Base-by-base conservation (phyloP, 1,139 yeast species). In the Yamadazyma sp. region DNA sequence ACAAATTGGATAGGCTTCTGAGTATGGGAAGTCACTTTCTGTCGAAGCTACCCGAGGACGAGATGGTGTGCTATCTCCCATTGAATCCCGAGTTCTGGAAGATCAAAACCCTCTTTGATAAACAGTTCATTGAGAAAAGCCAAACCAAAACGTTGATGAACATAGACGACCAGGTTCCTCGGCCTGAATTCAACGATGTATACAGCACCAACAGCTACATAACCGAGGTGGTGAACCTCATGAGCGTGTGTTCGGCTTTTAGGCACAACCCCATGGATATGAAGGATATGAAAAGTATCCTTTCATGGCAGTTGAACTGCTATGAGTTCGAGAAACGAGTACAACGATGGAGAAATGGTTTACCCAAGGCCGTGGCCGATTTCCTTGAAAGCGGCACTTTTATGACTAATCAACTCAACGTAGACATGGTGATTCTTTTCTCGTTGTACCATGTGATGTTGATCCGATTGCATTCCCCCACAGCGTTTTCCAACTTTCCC, bases 1-100 rank as follows among this genome's bases (percentile, higher is more conserved):
- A 56, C 33, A 48, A 53, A 18, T 47, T 60, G 18, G 64, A 60
- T 39, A 47, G 43, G 31, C 31, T 45, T 10, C 42, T 45, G 20
- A 49, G 50, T 34, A 48, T 47, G 43, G 51, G 46, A 11, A 46
- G 46, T 30, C 46, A 44, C 29, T 46, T 47, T 28, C 26, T 30
- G 11, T 20, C 47, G 10, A 46, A 48, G 33, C 36, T 48, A 7
- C 46, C 47, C 2, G 29, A 31, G 11, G 33, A 34, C 3, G 49
- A 48, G 17, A 32, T 48, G 15, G 29, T 39, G 4, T 38, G 44
- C 30, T 33, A 39, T 11, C 33, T 48, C 15, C 51, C 52, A 4
- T n/a, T 44, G 11, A 45, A 44, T 12, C 17, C 42, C 2, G 43
- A 40, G n/a, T 38, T 40, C 10, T 48, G 47, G 48, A 40, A 40